Conservation (phyloP, 2,329 filamentous ascomycete genomes). For the Colletotrichum sp. region DNA sequence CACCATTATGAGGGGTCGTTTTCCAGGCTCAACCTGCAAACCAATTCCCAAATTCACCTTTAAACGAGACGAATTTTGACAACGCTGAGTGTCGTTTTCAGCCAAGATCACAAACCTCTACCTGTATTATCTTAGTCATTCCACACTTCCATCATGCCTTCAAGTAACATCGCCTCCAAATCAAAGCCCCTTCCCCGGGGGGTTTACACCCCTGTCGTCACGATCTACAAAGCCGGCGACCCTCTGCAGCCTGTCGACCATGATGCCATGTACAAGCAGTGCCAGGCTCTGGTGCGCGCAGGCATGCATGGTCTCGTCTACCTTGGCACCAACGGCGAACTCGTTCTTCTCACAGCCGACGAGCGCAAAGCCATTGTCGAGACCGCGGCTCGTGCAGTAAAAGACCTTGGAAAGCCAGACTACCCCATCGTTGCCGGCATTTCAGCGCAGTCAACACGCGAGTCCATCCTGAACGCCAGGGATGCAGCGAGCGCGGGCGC, state of each 20-base stretch:
- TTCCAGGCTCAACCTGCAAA: neutral
- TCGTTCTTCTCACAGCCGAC: slow-evolving; percentile 42
- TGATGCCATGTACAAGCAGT: slow-evolving; percentile 45
- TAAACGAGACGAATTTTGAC: neutral
- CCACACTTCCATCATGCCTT: slow-evolving; percentile 26
- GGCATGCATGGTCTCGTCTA: slow-evolving; percentile 52
- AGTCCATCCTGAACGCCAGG: slow-evolving; percentile 68
- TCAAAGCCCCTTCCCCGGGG: slow-evolving; percentile 43
- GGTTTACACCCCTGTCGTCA: slow-evolving; percentile 52
- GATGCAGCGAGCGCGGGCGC: slow-evolving; percentile 70
- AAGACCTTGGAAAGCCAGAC: slow-evolving; percentile 34
- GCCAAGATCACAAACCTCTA: neutral
- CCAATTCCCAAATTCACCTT: neutral
- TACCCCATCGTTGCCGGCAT: slow-evolving; percentile 52
- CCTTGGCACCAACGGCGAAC: slow-evolving; percentile 52
- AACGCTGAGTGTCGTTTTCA: neutral
- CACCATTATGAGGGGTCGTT: neutral
- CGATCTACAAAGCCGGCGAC: slow-evolving; percentile 45
- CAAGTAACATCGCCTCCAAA: slow-evolving; percentile 37
- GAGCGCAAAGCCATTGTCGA: slow-evolving; percentile 46
- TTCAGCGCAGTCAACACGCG: slow-evolving; percentile 65
- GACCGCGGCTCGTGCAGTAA: slow-evolving; percentile 41
- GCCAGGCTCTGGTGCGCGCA: slow-evolving; percentile 44
- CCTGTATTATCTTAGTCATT: neutral
- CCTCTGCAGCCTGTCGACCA: slow-evolving; percentile 45